These are phyloP conservation scores for Zymoseptoria crescenta DNA, from an alignment of 2,329 filamentous ascomycete species.

Conservation along the genomic window DNA sequence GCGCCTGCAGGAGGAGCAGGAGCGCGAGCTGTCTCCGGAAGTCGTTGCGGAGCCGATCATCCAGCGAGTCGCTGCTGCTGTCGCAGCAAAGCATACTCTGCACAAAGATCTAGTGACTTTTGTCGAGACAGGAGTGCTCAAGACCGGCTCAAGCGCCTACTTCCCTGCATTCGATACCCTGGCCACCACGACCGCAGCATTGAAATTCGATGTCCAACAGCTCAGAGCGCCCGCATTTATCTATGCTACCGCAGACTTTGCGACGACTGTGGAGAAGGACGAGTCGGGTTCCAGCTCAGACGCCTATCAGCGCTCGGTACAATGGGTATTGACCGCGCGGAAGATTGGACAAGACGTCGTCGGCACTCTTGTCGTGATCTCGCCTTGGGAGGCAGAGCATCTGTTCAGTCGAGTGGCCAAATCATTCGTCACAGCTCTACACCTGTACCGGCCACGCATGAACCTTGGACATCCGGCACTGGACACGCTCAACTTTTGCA, in stretches of 20 bases:
- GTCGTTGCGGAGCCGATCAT: slow-evolving; percentile 51
- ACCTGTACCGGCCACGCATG: slow-evolving; percentile 47
- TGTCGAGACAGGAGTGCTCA: slow-evolving; percentile 31
- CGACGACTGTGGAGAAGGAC: slow-evolving; percentile 4
- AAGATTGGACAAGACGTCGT: slow-evolving; percentile 4
- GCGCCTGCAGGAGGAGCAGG: slow-evolving; percentile 56
- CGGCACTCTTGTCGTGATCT: slow-evolving; percentile 47
- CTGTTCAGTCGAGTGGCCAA: slow-evolving; percentile 37
- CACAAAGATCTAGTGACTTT: slow-evolving; percentile 39
- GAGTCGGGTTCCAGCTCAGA: slow-evolving; percentile 29
- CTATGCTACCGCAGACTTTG: slow-evolving; percentile 9
- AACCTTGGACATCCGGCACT: slow-evolving; percentile 32
- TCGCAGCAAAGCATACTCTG: slow-evolving; percentile 36
- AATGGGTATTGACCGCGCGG: slow-evolving; percentile 44
- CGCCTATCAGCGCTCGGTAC: slow-evolving; percentile 45
- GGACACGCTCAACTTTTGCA: slow-evolving; percentile 38
- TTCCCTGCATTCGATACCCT: slow-evolving; percentile 8
- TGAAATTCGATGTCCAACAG: background rate
- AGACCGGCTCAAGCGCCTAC: slow-evolving; percentile 30
- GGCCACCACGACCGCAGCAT: slow-evolving; percentile 1
- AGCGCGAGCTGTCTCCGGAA: slow-evolving; percentile 59
- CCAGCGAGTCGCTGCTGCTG: slow-evolving; percentile 38
- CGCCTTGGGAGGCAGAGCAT: slow-evolving; percentile 52
- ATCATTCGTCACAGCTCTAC: slow-evolving; percentile 30
- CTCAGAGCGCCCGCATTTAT: slow-evolving; percentile 3